Conservation (phyloP, 805 yeast genomes). For the fission yeast (Schizosaccharomyces pombe) region ASM294v3 CU329670.1:4626501-4627000, state of each 20-base stretch:
- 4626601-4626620: too few species aligned
- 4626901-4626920: constrained; percentile 65
- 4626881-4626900: constrained; percentile 36
- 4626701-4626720: too few species aligned
- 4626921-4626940: constrained; percentile 50
- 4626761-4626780: constrained; percentile 60
- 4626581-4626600: neutral
- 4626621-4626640: too few species aligned
- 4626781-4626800: constrained; percentile 41
- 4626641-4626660: too few species aligned
- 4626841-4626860: constrained; percentile 94
- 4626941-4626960: constrained; percentile 50
- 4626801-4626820: constrained; percentile 32
- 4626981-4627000: constrained; percentile 83
- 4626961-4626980: constrained; percentile 48
- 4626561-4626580: neutral
- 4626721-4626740: too few species aligned
- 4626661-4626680: too few species aligned
- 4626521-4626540: neutral
- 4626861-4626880: constrained; percentile 36
- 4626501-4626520: neutral
- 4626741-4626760: constrained; percentile 36
- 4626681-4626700: too few species aligned
- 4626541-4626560: neutral
- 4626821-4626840: constrained; percentile 57